These are phyloP conservation scores for Gremmenia infestans DNA, from an alignment of 2,329 filamentous ascomycete species.

Conservation along the genomic window DNA sequence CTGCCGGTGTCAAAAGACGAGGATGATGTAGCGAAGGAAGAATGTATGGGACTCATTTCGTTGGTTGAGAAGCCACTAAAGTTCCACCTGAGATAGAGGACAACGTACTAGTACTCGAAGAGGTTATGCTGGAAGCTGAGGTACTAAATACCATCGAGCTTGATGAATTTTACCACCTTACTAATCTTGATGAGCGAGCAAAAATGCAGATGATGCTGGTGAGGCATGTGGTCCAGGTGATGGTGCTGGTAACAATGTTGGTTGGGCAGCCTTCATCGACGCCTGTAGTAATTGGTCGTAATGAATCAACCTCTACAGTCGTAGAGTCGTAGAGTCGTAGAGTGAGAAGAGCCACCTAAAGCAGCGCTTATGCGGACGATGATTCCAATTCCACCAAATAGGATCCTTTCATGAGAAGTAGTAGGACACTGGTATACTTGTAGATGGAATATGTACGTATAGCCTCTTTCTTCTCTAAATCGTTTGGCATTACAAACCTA, in stretches of 20 bases:
- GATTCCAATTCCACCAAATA: background rate
- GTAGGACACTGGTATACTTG: background rate
- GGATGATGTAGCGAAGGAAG: background rate
- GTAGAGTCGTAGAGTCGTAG: background rate
- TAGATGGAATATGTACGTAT: background rate
- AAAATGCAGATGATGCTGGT: conserved; percentile 2
- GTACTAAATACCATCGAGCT: too few species aligned
- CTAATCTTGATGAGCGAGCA: too few species aligned
- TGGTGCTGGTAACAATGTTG: conserved; percentile 1
- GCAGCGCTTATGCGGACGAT: background rate
- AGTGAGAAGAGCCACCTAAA: background rate
- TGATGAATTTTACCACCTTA: too few species aligned
- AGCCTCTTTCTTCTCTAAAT: conserved; percentile 5
- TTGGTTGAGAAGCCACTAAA: too few species aligned
- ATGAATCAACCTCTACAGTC: background rate
- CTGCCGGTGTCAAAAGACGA: too few species aligned
- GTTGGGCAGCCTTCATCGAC: background rate
- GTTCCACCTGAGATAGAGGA: too few species aligned
- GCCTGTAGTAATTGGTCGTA: background rate
- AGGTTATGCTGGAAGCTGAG: too few species aligned
- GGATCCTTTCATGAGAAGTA: background rate
- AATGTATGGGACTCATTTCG: background rate
- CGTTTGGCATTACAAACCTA: conserved; percentile 3
- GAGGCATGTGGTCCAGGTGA: conserved; percentile 7
- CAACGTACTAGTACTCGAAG: too few species aligned